phyloP scores from a whole-genome alignment of 768 basidiomycete genomes.

The Leccinum olivaceopallidum region DNA sequence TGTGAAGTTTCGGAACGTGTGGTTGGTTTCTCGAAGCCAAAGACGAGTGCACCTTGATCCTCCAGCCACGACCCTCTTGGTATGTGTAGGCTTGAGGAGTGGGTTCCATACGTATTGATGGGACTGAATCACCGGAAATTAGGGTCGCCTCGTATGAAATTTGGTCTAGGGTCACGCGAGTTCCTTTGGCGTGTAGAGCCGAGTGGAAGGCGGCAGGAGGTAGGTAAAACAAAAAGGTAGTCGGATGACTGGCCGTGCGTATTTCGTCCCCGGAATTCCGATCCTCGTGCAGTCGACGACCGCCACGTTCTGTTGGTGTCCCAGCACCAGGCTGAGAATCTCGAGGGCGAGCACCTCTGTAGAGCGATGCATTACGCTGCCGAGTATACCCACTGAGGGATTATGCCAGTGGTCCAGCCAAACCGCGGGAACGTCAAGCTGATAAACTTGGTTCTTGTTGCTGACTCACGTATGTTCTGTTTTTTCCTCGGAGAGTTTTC shows the following conservation, averaged over 20 bases:
- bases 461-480: constrained; percentile 3
- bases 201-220: constrained; percentile 8
- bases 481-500: constrained; percentile 3
- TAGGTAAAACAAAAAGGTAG: neutral
- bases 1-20: constrained; percentile 17
- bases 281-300: constrained; percentile 3
- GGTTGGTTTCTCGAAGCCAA: constrained; percentile 18
- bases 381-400: constrained; percentile 5
- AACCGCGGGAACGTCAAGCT: constrained; percentile 24
- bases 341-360: constrained; percentile 5
- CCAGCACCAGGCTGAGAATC: constrained; percentile 11
- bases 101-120: constrained; percentile 6
- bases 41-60: constrained; percentile 21
- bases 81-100: constrained; percentile 15
- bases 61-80: constrained; percentile 22
- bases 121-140: constrained; percentile 24
- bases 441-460: constrained; percentile 6
- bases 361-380: constrained; percentile 12
- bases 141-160: constrained; percentile 19
- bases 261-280: neutral
- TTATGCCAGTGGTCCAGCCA: constrained; percentile 7
- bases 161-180: constrained; percentile 23
- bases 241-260: constrained; percentile 16
- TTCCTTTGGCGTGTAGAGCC: constrained; percentile 13
- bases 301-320: neutral